These are phyloP conservation scores for Chrysoporthe austroafricana DNA, from an alignment of 2,329 filamentous ascomycete genomes.

Conservation along the genomic window DNA sequence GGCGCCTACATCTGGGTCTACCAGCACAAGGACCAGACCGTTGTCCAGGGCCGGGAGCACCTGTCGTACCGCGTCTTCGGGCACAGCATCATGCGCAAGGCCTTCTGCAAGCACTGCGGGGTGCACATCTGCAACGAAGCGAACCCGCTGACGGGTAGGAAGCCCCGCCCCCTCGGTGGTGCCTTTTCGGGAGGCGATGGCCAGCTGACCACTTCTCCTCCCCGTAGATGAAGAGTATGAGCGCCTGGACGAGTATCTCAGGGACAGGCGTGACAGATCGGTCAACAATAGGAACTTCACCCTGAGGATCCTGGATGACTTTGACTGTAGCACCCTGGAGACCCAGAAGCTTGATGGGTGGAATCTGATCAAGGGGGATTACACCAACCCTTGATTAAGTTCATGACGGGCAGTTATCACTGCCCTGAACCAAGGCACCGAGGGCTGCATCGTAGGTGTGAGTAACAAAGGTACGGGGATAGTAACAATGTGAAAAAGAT, in stretches of 20 bases:
- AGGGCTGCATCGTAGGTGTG: too few species aligned
- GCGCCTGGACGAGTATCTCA: conserved; percentile 36
- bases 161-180: too few species aligned
- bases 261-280: conserved; percentile 29
- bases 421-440: too few species aligned
- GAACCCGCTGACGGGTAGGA: conserved; percentile 35
- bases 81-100: conserved; percentile 41
- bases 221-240: conserved; percentile 39
- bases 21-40: conserved; percentile 43
- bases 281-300: conserved; percentile 41
- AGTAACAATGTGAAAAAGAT: neutral
- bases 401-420: neutral
- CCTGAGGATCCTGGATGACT: conserved; percentile 43
- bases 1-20: conserved; percentile 52
- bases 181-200: neutral
- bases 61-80: conserved; percentile 45
- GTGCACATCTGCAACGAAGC: conserved; percentile 44
- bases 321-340: conserved; percentile 40
- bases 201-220: neutral
- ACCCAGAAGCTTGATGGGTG: conserved; percentile 35
- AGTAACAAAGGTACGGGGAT: neutral
- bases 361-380: conserved; percentile 37
- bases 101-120: conserved; percentile 55
- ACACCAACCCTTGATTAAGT: conserved; percentile 45
- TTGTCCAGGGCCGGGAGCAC: conserved; percentile 45